A percentile compares a stretch with the other conserved stretches of the same genome.
Evolutionary conservation across 1,284 basidiomycete species (phyloP).

Genomic region (Pterulicium gracile): DNA sequence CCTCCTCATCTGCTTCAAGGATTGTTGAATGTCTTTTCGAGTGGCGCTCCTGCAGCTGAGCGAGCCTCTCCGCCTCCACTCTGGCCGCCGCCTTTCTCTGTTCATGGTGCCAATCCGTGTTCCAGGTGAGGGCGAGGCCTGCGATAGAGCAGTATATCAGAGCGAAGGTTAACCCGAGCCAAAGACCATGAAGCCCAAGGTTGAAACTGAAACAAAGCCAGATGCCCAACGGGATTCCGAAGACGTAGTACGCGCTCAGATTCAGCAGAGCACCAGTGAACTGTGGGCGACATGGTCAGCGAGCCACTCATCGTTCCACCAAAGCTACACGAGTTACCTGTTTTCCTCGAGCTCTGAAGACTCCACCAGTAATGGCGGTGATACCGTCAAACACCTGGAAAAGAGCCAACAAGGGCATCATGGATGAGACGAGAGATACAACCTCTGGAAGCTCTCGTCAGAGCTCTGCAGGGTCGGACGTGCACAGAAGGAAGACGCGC

Average conservation of each 20-base stretch:
- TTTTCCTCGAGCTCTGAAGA: conserved; percentile 72
- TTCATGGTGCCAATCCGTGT: conserved; percentile 54
- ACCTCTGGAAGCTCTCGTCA: conserved; percentile 30
- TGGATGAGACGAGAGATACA: conserved; percentile 51
- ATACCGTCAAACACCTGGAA: conserved; percentile 78
- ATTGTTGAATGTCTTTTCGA: not conserved
- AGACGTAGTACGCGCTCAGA: conserved; percentile 55
- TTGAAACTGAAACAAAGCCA: conserved; percentile 47
- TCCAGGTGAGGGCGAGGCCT: conserved; percentile 38
- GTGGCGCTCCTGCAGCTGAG: not conserved
- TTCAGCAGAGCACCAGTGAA: conserved; percentile 57
- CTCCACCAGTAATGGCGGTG: conserved; percentile 58
- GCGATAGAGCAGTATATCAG: conserved; percentile 40
- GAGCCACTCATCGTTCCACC: not conserved
- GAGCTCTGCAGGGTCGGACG: not conserved
- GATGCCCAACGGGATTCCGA: conserved; percentile 57
- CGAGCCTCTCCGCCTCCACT: conserved; percentile 23
- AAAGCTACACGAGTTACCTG: conserved; percentile 26
- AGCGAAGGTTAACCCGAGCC: conserved; percentile 56
- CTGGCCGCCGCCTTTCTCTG: conserved; percentile 46
- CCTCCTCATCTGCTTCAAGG: not conserved
- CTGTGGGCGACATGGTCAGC: conserved; percentile 17
- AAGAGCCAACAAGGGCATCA: conserved; percentile 69
- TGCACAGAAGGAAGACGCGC: conserved; percentile 9
- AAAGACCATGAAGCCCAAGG: conserved; percentile 47